Conservation (phyloP, 306 rosid genomes). For the Casuarina cunninghamiana region DNA sequence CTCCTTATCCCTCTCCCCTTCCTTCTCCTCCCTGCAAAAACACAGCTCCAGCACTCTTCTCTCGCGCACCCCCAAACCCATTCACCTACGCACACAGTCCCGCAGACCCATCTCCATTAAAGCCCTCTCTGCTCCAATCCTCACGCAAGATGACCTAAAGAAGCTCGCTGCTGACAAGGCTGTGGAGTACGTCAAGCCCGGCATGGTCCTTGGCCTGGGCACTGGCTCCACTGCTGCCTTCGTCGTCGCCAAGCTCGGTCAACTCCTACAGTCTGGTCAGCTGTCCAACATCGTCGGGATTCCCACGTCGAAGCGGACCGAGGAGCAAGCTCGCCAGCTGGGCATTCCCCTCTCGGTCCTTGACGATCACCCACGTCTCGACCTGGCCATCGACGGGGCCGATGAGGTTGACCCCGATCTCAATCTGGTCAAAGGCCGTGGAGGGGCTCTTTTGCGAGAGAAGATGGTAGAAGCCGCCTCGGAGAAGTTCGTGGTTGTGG, state of each 20-base stretch:
- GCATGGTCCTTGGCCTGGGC: constrained; percentile 92
- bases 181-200: constrained; percentile 69
- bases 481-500: constrained; percentile 66
- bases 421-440: constrained; percentile 77
- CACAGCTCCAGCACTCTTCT: constrained; percentile 48
- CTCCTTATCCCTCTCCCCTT: constrained; percentile 53
- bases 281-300: constrained; percentile 65
- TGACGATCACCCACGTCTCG: constrained; percentile 67
- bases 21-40: constrained; percentile 56
- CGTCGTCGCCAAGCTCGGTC: constrained; percentile 77
- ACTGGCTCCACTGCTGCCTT: constrained; percentile 94
- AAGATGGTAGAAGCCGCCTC: constrained; percentile 93
- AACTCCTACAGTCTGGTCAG: constrained; percentile 56
- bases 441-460: constrained; percentile 75
- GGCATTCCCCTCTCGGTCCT: constrained; percentile 80
- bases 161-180: constrained; percentile 85
- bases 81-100: constrained; percentile 40
- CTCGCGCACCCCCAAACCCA: constrained; percentile 46
- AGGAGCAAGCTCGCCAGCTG: constrained; percentile 73
- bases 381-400: constrained; percentile 84
- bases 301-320: constrained; percentile 87
- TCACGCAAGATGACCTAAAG: constrained; percentile 83
- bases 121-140: constrained; percentile 54
- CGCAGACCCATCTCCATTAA: constrained; percentile 35
- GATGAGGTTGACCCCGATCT: constrained; percentile 82